Percentiles rank a stretch among this genome's conserved stretches.
Evolutionary conservation across 495 filamentous ascomycete species (phyloP).

Genomic region (Aspergillus homomorphus): DNA sequence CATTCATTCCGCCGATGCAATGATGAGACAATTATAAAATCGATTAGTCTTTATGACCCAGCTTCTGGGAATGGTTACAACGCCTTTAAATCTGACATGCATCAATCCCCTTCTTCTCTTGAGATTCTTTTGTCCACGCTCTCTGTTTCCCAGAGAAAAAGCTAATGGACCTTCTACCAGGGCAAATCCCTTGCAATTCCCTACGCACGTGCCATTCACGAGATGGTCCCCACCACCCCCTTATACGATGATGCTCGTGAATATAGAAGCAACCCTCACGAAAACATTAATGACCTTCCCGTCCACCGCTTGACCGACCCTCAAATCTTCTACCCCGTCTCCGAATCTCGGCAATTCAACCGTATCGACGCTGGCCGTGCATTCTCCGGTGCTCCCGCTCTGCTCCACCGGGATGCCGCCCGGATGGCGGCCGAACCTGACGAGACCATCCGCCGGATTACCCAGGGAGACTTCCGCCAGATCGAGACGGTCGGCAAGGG

Average conservation of each 20-base stretch:
- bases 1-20: slow-evolving; percentile 24
- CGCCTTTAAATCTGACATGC: slow-evolving; percentile 34
- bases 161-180: slow-evolving; percentile 44
- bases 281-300: slow-evolving; percentile 88
- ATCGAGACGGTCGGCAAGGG: slow-evolving; percentile 47
- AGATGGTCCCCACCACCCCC: slow-evolving; percentile 71
- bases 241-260: too few species aligned
- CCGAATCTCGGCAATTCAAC: slow-evolving; percentile 87
- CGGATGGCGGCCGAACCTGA: slow-evolving; percentile 28
- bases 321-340: slow-evolving; percentile 86
- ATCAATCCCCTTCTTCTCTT: slow-evolving; percentile 12
- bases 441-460: slow-evolving; percentile 26
- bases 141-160: too few species aligned
- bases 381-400: slow-evolving; percentile 56
- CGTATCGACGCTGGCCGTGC: slow-evolving; percentile 84
- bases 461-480: slow-evolving; percentile 23
- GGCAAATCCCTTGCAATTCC: slow-evolving; percentile 71
- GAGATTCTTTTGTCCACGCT: slow-evolving; percentile 2
- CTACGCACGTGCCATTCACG: slow-evolving; percentile 70
- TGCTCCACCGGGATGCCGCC: slow-evolving; percentile 24
- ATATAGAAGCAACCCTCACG: slow-evolving; percentile 52
- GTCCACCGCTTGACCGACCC: slow-evolving; percentile 73
- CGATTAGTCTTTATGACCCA: slow-evolving; percentile 99
- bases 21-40: slow-evolving; percentile 70
- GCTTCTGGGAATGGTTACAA: slow-evolving; percentile 65